Evolutionary conservation across 495 filamentous ascomycete species (phyloP), one percentile per base, ranked within the genome.

Genomic region (Delitschia confertaspora): DNA sequence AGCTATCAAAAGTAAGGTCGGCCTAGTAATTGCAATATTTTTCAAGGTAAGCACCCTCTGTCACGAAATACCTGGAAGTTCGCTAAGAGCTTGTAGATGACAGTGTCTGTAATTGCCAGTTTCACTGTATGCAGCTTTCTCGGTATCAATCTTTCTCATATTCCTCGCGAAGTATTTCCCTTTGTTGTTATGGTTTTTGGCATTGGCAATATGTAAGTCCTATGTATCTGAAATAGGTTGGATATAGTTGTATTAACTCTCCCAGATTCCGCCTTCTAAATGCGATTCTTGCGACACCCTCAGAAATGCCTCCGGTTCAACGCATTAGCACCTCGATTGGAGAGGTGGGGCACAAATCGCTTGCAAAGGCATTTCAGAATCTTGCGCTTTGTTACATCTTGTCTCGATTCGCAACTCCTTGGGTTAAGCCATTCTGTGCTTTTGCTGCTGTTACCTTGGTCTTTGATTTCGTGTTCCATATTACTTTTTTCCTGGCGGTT

Each of bases 401-500:
- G 6, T 77, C 75, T 1, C 65, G 61, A 30, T 53, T 80, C 22
- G 77, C 78, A 3, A 73, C 72, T 18, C 72, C 74, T 0, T 75
- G 74, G 14, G 75, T 84, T 19, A 67, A 71, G 7, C 77, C 75
- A 3, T 85, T 85, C 55, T 85, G 82, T 62, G 71, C 63, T 1
- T 86, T 84, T 62, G 73, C 75, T 4, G 76, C 74, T 11, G 70
- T 86, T 36, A 82, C 80, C 2, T 67, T 81, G 23, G 55, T 78
- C 13, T 74, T 85, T 55, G 82, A 86, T 59, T 82, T 77, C 52
- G 69, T 82, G 38, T 82, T 78, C 51, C 67, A 83, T 24, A 63
- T 82, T 11, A 84, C 80, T 3, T 85, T 82, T 61, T 83, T 86
- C 54, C 66, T 82, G 13, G 70, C 80, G 4, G 79, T 86, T 26